Evolutionary conservation across 2,329 filamentous ascomycete species (phyloP), one percentile per base, ranked within the genome.

Genomic region (Acephala macrosclerotiorum): DNA sequence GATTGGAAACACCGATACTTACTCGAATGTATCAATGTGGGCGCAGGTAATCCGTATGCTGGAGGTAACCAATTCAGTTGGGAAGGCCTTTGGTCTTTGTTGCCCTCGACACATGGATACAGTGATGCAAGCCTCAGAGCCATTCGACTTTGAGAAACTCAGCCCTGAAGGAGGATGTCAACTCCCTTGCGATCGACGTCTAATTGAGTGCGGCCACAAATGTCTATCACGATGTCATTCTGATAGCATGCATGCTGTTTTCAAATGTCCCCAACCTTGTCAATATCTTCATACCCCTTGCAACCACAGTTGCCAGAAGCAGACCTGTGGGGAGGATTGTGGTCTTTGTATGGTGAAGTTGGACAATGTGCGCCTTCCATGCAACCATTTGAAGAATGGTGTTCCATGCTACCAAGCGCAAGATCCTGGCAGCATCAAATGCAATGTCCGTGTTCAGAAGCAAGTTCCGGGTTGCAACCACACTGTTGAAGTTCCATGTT

Each of bases 1-100:
- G 20, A 87, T 94, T 38, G 89, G 91, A 1, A 90, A 93, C 71
- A 73, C 86, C 0, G 75, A 84, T 0, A 92, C 89, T 0, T 89
- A 84, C 35, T 73, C 73, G 0, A 76, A 80, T 22, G 81, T 92
- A 0, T 73, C 77, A 0, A 92, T 92, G 89, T 93, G 90, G 90
- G 71, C 75, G 0, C 71, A 85, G 0, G 86, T 92, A 0, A 75
- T 89, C 9, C 65, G 77, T 0, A 84, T 89, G 25, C 77, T 94
- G 0, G 66, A 77, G 9, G 69, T 70, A 0, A 72, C 76, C 0
- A 78, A 77, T 2, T 84, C 82, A 40, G 71, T 91, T 3, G 9
- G 9, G 4, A 33, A 33, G 9, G 29, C 29, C 29, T 33, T 33
- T 33, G 9, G 29, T 33, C 9, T 33, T 33, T 33, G 9, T 33